phyloP scores from a whole-genome alignment of 1,284 basidiomycete species.

The Rhodotorula mucilaginosa region DNA sequence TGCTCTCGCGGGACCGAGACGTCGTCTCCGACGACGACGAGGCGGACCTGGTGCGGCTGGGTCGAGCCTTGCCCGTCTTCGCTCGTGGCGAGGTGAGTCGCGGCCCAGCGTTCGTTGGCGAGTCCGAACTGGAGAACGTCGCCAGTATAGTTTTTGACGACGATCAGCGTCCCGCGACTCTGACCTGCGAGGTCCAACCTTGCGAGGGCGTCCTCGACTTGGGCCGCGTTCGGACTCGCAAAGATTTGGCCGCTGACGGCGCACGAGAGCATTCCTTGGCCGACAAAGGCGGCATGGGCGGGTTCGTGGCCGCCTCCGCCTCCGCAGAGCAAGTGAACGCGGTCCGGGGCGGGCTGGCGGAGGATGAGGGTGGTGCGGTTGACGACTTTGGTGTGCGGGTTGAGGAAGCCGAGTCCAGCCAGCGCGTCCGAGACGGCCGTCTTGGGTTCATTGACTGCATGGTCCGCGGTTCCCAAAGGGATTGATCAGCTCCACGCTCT shows the following conservation, averaged over 20 bases:
- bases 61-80: slow-evolving; percentile 51
- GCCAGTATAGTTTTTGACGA: slow-evolving; percentile 60
- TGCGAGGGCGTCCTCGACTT: slow-evolving; percentile 47
- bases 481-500: background rate
- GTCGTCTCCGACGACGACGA: slow-evolving; percentile 83
- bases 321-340: slow-evolving; percentile 80
- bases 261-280: slow-evolving; percentile 74
- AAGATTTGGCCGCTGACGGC: slow-evolving; percentile 76
- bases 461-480: background rate
- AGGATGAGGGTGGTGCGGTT: slow-evolving; percentile 56
- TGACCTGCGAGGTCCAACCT: slow-evolving; percentile 4
- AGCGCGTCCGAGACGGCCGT: slow-evolving; percentile 74
- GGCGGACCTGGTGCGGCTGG: slow-evolving; percentile 55
- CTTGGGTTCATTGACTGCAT: slow-evolving; percentile 59
- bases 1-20: slow-evolving; percentile 69
- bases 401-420: slow-evolving; percentile 66
- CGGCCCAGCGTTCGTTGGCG: slow-evolving; percentile 79
- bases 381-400: slow-evolving; percentile 69
- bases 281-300: slow-evolving; percentile 56
- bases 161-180: slow-evolving; percentile 60
- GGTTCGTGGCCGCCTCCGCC: slow-evolving; percentile 92
- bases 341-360: slow-evolving; percentile 58
- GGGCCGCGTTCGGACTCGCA: slow-evolving; percentile 54
- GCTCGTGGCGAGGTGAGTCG: slow-evolving; percentile 59
- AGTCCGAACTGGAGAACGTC: slow-evolving; percentile 91